Percentiles rank a stretch among this genome's conserved stretches.
These are phyloP conservation scores for Panus rudis DNA, from an alignment of 768 basidiomycete genomes.

Conservation along the genomic window DNA sequence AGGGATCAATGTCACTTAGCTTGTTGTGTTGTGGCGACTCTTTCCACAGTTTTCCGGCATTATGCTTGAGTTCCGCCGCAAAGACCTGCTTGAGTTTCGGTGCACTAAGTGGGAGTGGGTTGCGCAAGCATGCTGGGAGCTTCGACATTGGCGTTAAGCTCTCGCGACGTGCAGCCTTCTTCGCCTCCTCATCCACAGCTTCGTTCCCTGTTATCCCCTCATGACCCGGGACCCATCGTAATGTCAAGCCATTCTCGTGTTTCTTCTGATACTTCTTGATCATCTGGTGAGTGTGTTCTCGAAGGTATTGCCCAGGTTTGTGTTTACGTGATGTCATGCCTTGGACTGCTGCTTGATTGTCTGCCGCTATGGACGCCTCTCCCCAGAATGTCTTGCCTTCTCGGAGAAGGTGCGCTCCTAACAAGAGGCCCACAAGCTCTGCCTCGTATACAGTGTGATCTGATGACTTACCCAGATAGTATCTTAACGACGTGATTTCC, in stretches of 20 bases:
- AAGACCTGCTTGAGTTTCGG: conserved; percentile 10
- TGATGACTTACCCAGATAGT: conserved; percentile 15
- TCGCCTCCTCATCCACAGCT: conserved; percentile 14
- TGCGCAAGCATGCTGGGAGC: background rate
- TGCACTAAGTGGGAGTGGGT: conserved; percentile 7
- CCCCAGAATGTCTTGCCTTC: background rate
- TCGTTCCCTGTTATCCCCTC: conserved; percentile 16
- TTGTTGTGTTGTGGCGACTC: too few species aligned
- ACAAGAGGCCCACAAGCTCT: conserved; percentile 21
- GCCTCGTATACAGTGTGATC: conserved; percentile 26
- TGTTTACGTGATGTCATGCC: background rate
- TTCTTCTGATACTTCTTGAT: too few species aligned
- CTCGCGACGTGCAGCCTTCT: conserved; percentile 12
- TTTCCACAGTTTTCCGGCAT: too few species aligned
- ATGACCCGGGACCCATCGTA: conserved; percentile 20
- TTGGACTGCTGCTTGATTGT: conserved; percentile 8
- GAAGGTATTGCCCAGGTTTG: conserved; percentile 7
- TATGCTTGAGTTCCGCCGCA: too few species aligned
- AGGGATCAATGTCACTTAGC: too few species aligned
- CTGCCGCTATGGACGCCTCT: background rate
- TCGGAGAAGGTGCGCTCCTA: conserved; percentile 22
- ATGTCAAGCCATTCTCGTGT: too few species aligned
- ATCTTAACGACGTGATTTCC: conserved; percentile 3
- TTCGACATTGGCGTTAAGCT: background rate
- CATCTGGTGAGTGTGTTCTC: too few species aligned